Conservation (phyloP, 257 asterid species). For the Solanum commersonii region DNA sequence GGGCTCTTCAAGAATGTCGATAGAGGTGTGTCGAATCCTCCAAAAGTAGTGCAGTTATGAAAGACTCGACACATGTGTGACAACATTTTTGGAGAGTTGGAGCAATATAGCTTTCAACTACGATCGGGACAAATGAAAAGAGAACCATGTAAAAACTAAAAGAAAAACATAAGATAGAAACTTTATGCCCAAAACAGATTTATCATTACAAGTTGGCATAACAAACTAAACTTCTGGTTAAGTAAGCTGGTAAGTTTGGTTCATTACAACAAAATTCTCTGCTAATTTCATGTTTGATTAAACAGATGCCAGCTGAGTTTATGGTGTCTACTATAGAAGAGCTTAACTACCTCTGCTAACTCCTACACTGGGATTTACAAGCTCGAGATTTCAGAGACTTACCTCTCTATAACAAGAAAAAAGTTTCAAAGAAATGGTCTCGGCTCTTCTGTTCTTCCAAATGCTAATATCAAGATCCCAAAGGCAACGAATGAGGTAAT, state of each 20-base stretch:
- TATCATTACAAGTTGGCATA: neutral
- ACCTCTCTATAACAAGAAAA: neutral
- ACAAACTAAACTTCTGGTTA: neutral
- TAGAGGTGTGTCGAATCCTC: accelerated
- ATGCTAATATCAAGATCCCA: neutral
- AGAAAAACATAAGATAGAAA: neutral
- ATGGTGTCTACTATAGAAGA: neutral
- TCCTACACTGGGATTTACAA: neutral
- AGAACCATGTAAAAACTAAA: neutral
- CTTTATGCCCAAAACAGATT: neutral
- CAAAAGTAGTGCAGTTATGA: neutral
- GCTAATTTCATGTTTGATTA: neutral
- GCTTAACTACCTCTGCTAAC: neutral
- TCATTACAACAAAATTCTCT: neutral
- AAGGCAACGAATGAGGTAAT: conserved; percentile 1
- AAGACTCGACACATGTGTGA: neutral
- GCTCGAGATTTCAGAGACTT: neutral
- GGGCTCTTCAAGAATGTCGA: neutral
- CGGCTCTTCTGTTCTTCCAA: neutral
- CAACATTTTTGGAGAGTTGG: neutral
- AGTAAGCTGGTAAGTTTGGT: neutral
- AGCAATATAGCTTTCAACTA: neutral
- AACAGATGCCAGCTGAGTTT: neutral
- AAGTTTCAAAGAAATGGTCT: neutral
- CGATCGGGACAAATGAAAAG: neutral